A percentile compares a stretch with the other conserved stretches of the same genome.
Conservation (phyloP, 2,329 filamentous ascomycete species). For the Chalaropsis ovoidea region DNA sequence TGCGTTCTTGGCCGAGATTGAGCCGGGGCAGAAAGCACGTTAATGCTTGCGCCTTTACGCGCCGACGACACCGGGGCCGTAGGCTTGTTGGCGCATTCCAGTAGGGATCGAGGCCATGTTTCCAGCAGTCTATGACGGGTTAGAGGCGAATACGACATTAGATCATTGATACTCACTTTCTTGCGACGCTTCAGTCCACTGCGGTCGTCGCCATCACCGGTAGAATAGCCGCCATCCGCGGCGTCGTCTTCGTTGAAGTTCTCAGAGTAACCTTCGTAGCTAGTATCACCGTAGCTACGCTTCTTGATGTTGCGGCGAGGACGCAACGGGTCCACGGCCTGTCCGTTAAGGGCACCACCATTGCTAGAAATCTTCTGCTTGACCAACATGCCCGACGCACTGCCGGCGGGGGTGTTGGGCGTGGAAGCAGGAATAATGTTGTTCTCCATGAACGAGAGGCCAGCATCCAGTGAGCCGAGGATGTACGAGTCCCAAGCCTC, state of each 20-base stretch:
- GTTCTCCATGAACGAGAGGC: slow-evolving; percentile 15
- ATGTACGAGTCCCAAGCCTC: slow-evolving; percentile 27
- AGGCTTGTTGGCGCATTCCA: slow-evolving; percentile 43
- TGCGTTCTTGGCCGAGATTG: slow-evolving; percentile 25
- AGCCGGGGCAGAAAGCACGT: neutral
- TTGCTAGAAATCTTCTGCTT: neutral
- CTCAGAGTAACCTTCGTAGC: slow-evolving; percentile 65
- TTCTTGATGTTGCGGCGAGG: slow-evolving; percentile 61
- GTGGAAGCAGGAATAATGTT: slow-evolving; percentile 17
- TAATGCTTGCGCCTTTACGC: slow-evolving; percentile 34
- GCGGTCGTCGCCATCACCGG: slow-evolving; percentile 57
- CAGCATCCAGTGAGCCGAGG: slow-evolving; percentile 22
- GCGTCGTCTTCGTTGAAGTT: slow-evolving; percentile 59
- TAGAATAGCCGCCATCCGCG: slow-evolving; percentile 56
- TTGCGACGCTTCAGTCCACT: slow-evolving; percentile 52
- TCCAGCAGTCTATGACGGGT: slow-evolving; percentile 40
- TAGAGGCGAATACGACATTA: slow-evolving; percentile 33
- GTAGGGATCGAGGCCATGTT: slow-evolving; percentile 37
- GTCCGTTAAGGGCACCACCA: slow-evolving; percentile 9
- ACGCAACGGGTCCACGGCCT: slow-evolving; percentile 38
- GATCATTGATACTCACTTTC: slow-evolving; percentile 41
- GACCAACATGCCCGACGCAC: slow-evolving; percentile 9
- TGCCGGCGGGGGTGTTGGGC: slow-evolving; percentile 19
- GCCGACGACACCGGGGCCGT: slow-evolving; percentile 49
- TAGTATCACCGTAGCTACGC: slow-evolving; percentile 63